A percentile compares a stretch with the other conserved stretches of the same genome.
These are phyloP conservation scores for Podospora sp. DNA, from an alignment of 495 filamentous ascomycete genomes.

Conservation along the genomic window DNA sequence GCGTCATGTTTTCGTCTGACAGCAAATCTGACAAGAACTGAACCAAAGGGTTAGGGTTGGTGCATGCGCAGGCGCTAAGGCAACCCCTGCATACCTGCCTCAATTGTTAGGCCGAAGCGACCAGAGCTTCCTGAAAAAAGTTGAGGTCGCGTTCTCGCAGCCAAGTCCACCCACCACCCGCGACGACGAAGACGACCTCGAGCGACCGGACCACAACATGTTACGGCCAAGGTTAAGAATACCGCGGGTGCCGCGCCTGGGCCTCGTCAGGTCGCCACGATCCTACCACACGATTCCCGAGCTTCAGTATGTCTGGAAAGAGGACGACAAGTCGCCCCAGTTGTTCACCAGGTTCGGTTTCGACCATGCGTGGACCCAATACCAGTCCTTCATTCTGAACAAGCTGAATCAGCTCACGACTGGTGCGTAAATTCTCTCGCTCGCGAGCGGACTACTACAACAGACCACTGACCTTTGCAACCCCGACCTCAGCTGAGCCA, in stretches of 20 bases:
- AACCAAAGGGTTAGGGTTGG: not conserved
- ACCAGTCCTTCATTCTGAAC: conserved; percentile 71
- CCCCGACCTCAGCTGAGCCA: conserved; percentile 43
- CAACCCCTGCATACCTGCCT: conserved; percentile 12
- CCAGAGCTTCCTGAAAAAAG: conserved; percentile 23
- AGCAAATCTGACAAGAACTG: too few species aligned
- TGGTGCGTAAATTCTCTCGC: conserved; percentile 56
- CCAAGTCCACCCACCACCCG: conserved; percentile 2
- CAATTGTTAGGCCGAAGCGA: conserved; percentile 28
- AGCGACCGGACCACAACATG: conserved; percentile 14
- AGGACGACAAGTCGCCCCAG: conserved; percentile 61
- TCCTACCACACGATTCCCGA: conserved; percentile 47
- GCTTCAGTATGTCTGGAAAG: conserved; percentile 30
- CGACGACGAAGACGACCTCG: not conserved
- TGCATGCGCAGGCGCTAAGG: not conserved
- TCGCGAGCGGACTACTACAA: not conserved
- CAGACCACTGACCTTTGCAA: not conserved
- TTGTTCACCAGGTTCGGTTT: conserved; percentile 68
- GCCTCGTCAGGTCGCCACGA: conserved; percentile 24
- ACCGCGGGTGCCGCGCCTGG: conserved; percentile 32
- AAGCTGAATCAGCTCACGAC: conserved; percentile 73
- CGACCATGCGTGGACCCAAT: conserved; percentile 78
- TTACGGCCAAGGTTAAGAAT: conserved; percentile 47
- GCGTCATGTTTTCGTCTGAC: not conserved
- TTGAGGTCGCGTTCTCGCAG: conserved; percentile 1